Conservation (phyloP, 2,329 filamentous ascomycete species). For the Diaporthe longicolla region DNA sequence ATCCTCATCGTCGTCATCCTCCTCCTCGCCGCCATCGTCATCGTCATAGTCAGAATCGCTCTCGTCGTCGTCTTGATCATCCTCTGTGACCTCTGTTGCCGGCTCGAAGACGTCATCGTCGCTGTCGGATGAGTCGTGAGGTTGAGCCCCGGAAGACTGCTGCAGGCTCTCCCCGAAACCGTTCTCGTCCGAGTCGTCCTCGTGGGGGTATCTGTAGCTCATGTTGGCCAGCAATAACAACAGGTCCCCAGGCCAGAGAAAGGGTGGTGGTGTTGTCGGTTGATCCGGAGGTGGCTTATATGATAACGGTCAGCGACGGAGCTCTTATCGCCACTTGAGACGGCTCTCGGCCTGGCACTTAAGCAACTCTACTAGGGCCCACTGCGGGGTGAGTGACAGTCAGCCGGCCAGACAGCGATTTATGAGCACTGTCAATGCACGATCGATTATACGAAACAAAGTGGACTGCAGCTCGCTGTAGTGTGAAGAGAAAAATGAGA, state of each 20-base stretch:
- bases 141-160: conserved; percentile 26
- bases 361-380: neutral
- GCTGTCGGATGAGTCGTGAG: conserved; percentile 22
- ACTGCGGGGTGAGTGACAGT: conserved; percentile 14
- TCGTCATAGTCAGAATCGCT: conserved; percentile 44
- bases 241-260: neutral
- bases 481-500: neutral
- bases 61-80: conserved; percentile 46
- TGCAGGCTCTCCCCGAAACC: conserved; percentile 40
- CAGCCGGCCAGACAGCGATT: conserved; percentile 14
- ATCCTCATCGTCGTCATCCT: conserved; percentile 47
- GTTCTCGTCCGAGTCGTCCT: conserved; percentile 43
- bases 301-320: conserved; percentile 34
- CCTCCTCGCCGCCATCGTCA: conserved; percentile 49
- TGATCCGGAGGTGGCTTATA: conserved; percentile 35
- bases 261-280: neutral
- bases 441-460: neutral
- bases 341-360: neutral
- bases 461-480: neutral
- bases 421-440: neutral
- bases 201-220: conserved; percentile 40
- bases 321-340: conserved; percentile 36
- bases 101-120: conserved; percentile 41
- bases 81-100: conserved; percentile 35
- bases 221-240: conserved; percentile 23